Evolutionary conservation across 257 asterid species (phyloP), one percentile per base, ranked within the genome.

Genomic region (Primulina tabacum): DNA sequence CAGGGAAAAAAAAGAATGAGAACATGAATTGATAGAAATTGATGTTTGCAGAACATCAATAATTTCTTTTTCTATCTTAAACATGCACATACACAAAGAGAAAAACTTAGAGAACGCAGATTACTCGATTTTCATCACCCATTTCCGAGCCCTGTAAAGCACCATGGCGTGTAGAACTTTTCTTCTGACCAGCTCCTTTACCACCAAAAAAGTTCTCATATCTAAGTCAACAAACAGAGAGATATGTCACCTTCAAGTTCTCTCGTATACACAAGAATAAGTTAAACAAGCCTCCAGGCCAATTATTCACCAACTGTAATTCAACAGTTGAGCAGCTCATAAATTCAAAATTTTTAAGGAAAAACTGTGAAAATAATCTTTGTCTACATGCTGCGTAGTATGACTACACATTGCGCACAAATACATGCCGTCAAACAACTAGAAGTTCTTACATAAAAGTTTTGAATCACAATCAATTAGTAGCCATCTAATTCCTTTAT

Each of bases 191-290:
- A 63, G 69, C 50, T 62, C 58, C 85, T 60, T 75, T 81, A 24
- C 76, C 79, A 68, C 80, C 89, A 84, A 94, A 94, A 78, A 91
- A 89, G 69, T 89, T 97, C 26, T 88, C 95, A 75, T 89, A 92
- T 76, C 98, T 92, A 77, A 68, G 70, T 35, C 53, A 64, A 73
- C 50, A 79, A 65, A 62, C 33, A 80, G 30, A 75, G 43, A 32
- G 56, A 26, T 69, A 24, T 24, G 17, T 14, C 30, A 59, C 66
- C 69, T 65, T 33, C 17, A 57, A 68, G 38, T 68, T 66, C 50
- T 35, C 63, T 33, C 32, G 72, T 26, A 66, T 16, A 30, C 8
- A 28, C 30, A 68, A 69, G 14, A 61, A 24, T 68, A 50, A 69
- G 55, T 64, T 32, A 65, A 65, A 47, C 40, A 69, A 67, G 68